phyloP scores from a whole-genome alignment of 2,329 filamentous ascomycete species.

The Fusarium guadeloupense region DNA sequence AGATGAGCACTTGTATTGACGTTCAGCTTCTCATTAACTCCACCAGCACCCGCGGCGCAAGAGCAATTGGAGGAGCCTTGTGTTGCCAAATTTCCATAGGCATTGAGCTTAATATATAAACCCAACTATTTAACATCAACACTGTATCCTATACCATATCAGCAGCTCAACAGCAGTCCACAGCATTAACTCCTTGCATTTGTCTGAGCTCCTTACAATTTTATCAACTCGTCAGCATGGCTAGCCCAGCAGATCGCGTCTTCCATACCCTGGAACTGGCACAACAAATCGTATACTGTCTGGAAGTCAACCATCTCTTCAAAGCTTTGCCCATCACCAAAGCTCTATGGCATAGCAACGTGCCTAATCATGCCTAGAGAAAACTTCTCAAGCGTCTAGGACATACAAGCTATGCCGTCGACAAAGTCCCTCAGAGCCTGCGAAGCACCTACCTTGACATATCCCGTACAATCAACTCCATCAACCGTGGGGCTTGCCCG shows the following conservation, averaged over 20 bases:
- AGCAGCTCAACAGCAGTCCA: no score
- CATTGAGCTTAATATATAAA: not conserved
- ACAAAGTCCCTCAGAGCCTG: not conserved
- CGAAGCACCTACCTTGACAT: constrained; percentile 5
- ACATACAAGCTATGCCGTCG: constrained; percentile 3
- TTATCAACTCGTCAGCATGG: not conserved
- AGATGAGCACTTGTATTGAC: not conserved
- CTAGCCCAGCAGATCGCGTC: constrained; percentile 10
- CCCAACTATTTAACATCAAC: not conserved
- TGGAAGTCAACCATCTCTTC: constrained; percentile 10
- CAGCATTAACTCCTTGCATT: no score
- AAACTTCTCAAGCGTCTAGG: constrained; percentile 7
- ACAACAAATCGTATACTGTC: constrained; percentile 14
- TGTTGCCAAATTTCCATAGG: not conserved
- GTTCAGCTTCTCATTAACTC: not conserved
- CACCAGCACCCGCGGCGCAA: not conserved
- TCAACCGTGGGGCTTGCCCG: not conserved
- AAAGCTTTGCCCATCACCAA: constrained; percentile 6
- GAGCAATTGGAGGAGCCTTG: not conserved
- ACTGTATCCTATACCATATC: not conserved
- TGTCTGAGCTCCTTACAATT: not conserved
- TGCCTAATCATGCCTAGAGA: constrained; percentile 1
- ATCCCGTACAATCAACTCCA: not conserved
- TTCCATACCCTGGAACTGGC: constrained; percentile 24
- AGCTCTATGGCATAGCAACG: constrained; percentile 3